Percentiles rank a stretch among this genome's conserved stretches.
These are phyloP conservation scores for Mycosarcoma mackinlayi DNA, from an alignment of 1,284 basidiomycete species.

Conservation along the genomic window DNA sequence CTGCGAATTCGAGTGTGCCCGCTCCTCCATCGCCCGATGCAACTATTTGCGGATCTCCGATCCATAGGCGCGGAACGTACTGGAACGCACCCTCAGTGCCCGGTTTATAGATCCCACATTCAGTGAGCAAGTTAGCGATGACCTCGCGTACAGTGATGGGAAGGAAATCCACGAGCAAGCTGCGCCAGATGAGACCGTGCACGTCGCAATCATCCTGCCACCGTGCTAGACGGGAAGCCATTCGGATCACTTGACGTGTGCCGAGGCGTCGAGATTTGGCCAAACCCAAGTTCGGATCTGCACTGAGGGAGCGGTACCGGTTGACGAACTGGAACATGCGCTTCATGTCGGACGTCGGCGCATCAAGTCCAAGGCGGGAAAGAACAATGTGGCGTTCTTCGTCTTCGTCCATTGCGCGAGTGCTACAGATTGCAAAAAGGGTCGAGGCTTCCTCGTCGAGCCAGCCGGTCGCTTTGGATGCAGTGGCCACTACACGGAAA, in stretches of 20 bases:
- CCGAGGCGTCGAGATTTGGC: conserved; percentile 67
- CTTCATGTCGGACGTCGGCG: conserved; percentile 42
- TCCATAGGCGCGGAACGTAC: conserved; percentile 47
- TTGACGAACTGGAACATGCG: conserved; percentile 61
- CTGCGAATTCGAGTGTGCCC: conserved; percentile 49
- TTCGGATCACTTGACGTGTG: conserved; percentile 67
- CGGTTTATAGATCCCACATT: conserved; percentile 57
- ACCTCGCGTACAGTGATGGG: conserved; percentile 66
- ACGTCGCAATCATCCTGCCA: conserved; percentile 64
- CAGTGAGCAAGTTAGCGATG: conserved; percentile 56
- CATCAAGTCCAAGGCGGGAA: conserved; percentile 30
- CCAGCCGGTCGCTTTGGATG: conserved; percentile 64
- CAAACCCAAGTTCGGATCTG: conserved; percentile 61
- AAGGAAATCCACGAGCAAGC: conserved; percentile 67
- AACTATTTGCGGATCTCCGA: conserved; percentile 38
- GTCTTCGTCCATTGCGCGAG: conserved; percentile 65
- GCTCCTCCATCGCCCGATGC: conserved; percentile 7
- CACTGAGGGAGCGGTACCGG: conserved; percentile 60
- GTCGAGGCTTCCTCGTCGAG: conserved; percentile 68
- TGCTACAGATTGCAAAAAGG: conserved; percentile 64
- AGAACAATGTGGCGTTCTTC: conserved; percentile 65
- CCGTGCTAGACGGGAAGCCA: conserved; percentile 61
- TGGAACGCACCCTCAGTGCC: conserved; percentile 61
- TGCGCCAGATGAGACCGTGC: conserved; percentile 61
- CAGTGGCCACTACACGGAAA: conserved; percentile 68